A percentile compares a stretch with the other conserved stretches of the same genome.
Conservation (phyloP, 2,329 filamentous ascomycete genomes). For the Phaeosphaeriaceae sp. region DNA sequence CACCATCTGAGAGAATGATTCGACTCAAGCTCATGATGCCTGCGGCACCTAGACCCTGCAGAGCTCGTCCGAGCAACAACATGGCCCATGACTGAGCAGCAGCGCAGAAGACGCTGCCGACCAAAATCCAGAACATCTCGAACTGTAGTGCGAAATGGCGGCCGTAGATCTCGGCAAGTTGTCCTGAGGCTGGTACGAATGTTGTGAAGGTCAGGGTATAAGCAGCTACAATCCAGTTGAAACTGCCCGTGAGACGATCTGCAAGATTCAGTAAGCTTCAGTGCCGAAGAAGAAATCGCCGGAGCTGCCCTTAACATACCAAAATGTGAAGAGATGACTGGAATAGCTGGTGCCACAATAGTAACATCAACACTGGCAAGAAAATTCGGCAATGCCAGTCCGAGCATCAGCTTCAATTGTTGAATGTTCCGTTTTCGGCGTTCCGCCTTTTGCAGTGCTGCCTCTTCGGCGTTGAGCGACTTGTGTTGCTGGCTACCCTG, state of each 20-base stretch:
- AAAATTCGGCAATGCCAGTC: conserved; percentile 67
- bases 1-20: conserved; percentile 71
- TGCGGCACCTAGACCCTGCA: conserved; percentile 69
- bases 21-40: conserved; percentile 69
- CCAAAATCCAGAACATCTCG: conserved; percentile 59
- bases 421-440: conserved; percentile 49
- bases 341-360: conserved; percentile 67
- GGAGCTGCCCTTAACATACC: conserved; percentile 49
- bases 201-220: conserved; percentile 73
- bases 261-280: conserved; percentile 6
- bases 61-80: conserved; percentile 68
- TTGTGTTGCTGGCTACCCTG: neutral
- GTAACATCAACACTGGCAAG: conserved; percentile 71
- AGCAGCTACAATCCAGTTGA: conserved; percentile 70
- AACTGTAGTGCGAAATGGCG: conserved; percentile 66
- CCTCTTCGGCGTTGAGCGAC: conserved; percentile 15
- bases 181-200: conserved; percentile 72
- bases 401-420: conserved; percentile 66
- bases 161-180: conserved; percentile 71
- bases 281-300: no score
- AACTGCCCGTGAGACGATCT: conserved; percentile 63
- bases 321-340: conserved; percentile 72
- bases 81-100: conserved; percentile 66
- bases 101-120: conserved; percentile 70
- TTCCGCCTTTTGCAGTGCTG: conserved; percentile 18